These are phyloP conservation scores for Cenchrus fungigraminus DNA, from an alignment of 176 grass and related monocot species.

Conservation along the genomic window DNA sequence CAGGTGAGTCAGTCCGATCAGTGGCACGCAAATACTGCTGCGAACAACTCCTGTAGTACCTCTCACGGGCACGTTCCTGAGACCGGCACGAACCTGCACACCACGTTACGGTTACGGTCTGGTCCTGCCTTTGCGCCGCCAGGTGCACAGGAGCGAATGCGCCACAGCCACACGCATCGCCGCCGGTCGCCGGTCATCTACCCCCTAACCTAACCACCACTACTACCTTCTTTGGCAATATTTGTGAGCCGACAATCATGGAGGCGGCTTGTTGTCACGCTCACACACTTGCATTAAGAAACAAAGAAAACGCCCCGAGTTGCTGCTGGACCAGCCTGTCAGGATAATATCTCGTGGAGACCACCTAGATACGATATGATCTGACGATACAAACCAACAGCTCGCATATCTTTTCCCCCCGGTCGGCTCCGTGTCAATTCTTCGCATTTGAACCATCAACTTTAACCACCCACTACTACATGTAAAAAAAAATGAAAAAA, in stretches of 20 bases:
- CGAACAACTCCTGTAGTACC: too few relatives aligned
- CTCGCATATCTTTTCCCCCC: background rate
- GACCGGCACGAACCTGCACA: background rate
- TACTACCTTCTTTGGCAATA: background rate
- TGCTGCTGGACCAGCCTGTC: slow-evolving; percentile 54
- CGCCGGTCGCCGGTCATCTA: slow-evolving; percentile 9
- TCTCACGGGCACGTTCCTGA: background rate
- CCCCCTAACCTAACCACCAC: background rate
- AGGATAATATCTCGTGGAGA: slow-evolving; percentile 54
- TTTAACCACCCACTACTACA: background rate
- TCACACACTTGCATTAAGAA: slow-evolving; percentile 39
- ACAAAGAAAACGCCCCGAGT: background rate
- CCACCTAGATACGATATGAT: slow-evolving; percentile 40
- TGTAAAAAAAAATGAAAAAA: background rate
- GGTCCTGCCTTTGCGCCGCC: slow-evolving; percentile 9
- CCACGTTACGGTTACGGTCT: background rate
- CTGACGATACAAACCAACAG: background rate
- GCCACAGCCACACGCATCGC: background rate
- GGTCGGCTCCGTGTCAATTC: background rate
- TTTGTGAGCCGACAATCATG: slow-evolving; percentile 38
- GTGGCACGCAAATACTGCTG: too few relatives aligned
- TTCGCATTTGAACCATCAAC: background rate
- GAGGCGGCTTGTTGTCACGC: slow-evolving; percentile 36
- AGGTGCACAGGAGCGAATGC: background rate
- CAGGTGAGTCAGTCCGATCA: slow-evolving; percentile 48